Evolutionary conservation across 345 rosid genomes (phyloP).

Genomic region (Alliaria petiolata): DNA sequence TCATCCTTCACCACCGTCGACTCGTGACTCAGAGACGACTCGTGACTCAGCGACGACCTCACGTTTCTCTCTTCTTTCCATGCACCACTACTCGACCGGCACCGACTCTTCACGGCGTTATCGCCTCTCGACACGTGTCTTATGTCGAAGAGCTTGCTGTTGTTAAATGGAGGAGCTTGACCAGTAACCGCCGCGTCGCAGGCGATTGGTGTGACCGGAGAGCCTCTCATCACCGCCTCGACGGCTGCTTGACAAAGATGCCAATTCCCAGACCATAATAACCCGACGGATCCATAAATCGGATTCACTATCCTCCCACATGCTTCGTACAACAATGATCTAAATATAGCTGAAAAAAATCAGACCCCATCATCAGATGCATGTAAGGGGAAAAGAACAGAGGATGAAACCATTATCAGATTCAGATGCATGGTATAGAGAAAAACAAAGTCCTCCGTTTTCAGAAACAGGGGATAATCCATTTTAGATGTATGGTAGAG

Average conservation of each 20-base stretch:
- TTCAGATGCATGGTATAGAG: too few species aligned
- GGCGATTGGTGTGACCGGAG: constrained; percentile 70
- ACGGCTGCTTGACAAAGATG: constrained; percentile 95
- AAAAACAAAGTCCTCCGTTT: too few species aligned
- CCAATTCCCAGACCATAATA: constrained; percentile 94
- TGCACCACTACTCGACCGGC: constrained; percentile 38
- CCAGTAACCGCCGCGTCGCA: constrained; percentile 64
- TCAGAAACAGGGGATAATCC: too few species aligned
- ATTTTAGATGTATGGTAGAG: background rate
- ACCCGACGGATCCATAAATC: constrained; percentile 90
- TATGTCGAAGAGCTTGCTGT: constrained; percentile 55
- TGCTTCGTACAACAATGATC: constrained; percentile 95
- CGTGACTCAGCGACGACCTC: constrained; percentile 56
- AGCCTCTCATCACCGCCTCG: constrained; percentile 82
- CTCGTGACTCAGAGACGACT: constrained; percentile 86
- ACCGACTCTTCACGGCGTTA: constrained; percentile 27
- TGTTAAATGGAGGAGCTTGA: constrained; percentile 69
- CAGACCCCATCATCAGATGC: too few species aligned
- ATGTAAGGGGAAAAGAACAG: too few species aligned
- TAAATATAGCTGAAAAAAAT: constrained; percentile 60
- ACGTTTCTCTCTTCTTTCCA: constrained; percentile 22
- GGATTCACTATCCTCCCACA: constrained; percentile 98
- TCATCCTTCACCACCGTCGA: constrained; percentile 59
- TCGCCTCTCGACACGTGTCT: constrained; percentile 82
- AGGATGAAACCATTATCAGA: too few species aligned